Base-by-base conservation (phyloP, 1,139 yeast genomes). In the Pichia sp. region DNA sequence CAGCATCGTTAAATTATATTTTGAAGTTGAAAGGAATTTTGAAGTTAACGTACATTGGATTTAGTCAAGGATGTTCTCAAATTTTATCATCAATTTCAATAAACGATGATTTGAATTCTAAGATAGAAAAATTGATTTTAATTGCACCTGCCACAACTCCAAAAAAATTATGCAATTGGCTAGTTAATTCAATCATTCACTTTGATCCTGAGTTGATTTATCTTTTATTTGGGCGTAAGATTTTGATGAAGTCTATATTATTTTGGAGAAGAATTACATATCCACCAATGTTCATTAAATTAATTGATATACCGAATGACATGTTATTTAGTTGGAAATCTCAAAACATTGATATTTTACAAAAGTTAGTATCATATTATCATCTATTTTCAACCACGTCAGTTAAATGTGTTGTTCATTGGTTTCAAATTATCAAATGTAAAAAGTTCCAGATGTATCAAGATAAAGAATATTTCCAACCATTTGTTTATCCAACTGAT, bases 81-180 rank as follows among this genome's bases (percentile, higher is more conserved):
- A 87, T 88, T 38, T 84, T 89, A 66, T 95, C 96, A 1, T 74
- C 89, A 39, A 70, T 85, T 26, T 78, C 92, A 0, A 70, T 85
- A n/a, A 80, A 84, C 61, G 77, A 86, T 7, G 74, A 74, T 22
- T 71, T 90, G 54, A 87, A 86, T 63, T 62, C 70, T 11, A 84
- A 85, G 60, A 78, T 90, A 45, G 80, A 80, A 30, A 75, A 79
- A 55, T 77, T 90, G 52, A 77, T 90, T 46, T 52, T 62, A 20
- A 60, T 64, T 26, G 86, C 96, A 0, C 97, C 97, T 0, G 97
- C 97, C 1, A 85, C 95, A 68, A 87, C 97, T 0, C 97, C 97
- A 0, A 85, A 81, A 45, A 94, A 95, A 1, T 70, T 90, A 24
- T 80, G 83, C 53, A 85, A 90, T 55, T 74, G 77, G 61, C 70